These are phyloP conservation scores for Trifolium pratense DNA, from an alignment of 306 rosid genomes.

Conservation along the genomic window DNA sequence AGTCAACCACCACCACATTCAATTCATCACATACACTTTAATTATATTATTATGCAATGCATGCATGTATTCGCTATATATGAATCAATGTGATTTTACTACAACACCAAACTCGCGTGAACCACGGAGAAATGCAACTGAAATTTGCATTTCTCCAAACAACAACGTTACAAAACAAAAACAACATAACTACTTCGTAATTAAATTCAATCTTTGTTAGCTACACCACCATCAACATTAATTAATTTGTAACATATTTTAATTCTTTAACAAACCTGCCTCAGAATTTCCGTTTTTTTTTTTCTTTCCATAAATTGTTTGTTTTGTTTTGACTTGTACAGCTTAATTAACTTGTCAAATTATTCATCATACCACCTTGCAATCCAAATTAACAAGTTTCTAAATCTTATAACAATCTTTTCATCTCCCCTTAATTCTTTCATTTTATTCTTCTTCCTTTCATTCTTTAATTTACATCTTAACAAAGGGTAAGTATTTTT, in stretches of 20 bases:
- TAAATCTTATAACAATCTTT: background rate
- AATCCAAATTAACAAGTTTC: constrained; percentile 21
- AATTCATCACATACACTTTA: background rate
- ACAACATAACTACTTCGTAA: constrained; percentile 9
- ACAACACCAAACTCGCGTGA: background rate
- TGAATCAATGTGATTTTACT: background rate
- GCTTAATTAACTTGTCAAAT: constrained; percentile 15
- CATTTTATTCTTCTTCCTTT: background rate
- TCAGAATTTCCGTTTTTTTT: constrained; percentile 36
- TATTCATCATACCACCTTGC: constrained; percentile 29
- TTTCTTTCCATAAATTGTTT: background rate
- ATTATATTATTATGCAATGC: background rate
- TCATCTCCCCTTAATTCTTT: background rate
- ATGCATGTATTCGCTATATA: background rate
- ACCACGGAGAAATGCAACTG: constrained; percentile 36
- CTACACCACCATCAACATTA: background rate
- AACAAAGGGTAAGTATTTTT: constrained; percentile 4
- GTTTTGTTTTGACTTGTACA: constrained; percentile 7
- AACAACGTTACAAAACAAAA: background rate
- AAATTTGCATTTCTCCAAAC: constrained; percentile 32
- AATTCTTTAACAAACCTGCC: constrained; percentile 28
- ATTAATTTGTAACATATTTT: background rate
- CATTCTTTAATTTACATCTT: background rate
- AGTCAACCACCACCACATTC: background rate
- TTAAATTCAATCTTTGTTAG: constrained; percentile 8